A percentile compares a stretch with the other conserved stretches of the same genome.
Conservation (phyloP, 352 stramenopile species). For the Blastocystis hominis region DNA sequence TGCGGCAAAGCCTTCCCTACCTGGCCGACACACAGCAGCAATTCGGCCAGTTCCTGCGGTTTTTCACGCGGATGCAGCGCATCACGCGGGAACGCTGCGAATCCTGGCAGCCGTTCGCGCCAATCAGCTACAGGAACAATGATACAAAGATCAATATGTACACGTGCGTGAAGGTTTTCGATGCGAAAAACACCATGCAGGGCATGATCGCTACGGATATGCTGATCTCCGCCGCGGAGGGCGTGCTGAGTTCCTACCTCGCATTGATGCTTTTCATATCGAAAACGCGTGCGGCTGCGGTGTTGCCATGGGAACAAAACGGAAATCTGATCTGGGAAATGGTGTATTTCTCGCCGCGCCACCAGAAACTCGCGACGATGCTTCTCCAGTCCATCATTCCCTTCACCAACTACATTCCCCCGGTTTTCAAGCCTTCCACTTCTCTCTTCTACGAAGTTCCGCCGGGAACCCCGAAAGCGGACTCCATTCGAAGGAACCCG, state of each 20-base stretch:
- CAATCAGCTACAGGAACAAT: background rate
- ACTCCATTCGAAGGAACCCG: background rate
- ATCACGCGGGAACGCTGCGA: background rate
- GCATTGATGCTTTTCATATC: constrained; percentile 8
- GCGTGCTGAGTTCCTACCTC: constrained; percentile 2
- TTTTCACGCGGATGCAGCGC: background rate
- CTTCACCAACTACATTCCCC: background rate
- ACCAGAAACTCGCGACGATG: constrained; percentile 44
- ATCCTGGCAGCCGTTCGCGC: constrained; percentile 18
- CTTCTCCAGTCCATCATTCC: constrained; percentile 41
- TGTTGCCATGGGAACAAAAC: background rate
- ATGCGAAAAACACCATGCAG: constrained; percentile 41
- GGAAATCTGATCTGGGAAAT: background rate
- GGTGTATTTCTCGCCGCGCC: constrained; percentile 34
- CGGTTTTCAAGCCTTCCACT: background rate
- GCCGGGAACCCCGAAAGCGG: background rate
- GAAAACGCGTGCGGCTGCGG: background rate
- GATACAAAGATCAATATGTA: constrained; percentile 30
- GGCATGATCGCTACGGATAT: constrained; percentile 41
- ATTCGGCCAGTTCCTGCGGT: constrained; percentile 23
- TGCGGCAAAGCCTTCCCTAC: background rate
- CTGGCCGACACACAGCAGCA: background rate
- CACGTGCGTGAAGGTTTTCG: background rate
- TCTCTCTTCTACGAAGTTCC: background rate
- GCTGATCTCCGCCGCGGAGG: constrained; percentile 34